Base-by-base conservation (phyloP, 352 stramenopile species). In the Phytophthora pistaciae region DNA sequence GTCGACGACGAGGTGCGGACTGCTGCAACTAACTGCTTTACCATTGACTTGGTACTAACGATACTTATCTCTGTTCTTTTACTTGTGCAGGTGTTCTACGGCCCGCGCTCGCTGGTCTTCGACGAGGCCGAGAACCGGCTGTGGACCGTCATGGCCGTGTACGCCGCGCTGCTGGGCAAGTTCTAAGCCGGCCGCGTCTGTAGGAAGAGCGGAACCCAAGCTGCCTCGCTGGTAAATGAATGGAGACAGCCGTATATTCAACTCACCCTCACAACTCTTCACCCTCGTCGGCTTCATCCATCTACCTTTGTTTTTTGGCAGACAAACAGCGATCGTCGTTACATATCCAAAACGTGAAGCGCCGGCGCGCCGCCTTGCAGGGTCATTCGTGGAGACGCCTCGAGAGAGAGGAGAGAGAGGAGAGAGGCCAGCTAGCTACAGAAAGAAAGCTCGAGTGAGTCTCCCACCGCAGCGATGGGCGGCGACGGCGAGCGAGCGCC, bases 121-220 rank as follows among this genome's bases (percentile, higher is more conserved):
- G 89, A 98, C 49, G 97, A 99, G 83, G 97, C 97, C 0, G 98
- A 99, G 75, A 99, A 99, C 77, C 92, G 98, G 50, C 97, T 99
- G 86, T 99, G 97, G 97, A 99, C 98, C 3, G 97, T 99, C 68
- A 99, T 99, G 98, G 96, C 97, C 29, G 96, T 99, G 42, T 95
- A 92, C 68, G 79, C 88, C 0, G 85, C 89, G 29, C 74, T 80
- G 50, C 66, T 80, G 8, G 73, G 73, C 64, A 80, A 80, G 73
- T 69, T 75, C 48, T 78, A 75, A 64, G 52, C 48, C 3, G 0
- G 27, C 52, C 46, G 38, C 33, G 21, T 25, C 50, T 60, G 36
- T 27, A 68, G 38, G 38, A 56, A n/a, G 49, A 33, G 13, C 21
- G 21, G 10, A 61, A 29, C 40, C 25, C 36, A 42, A 27, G 48